Base-by-base conservation (phyloP, 805 yeast genomes). In the Zygoascus tannicola region DNA sequence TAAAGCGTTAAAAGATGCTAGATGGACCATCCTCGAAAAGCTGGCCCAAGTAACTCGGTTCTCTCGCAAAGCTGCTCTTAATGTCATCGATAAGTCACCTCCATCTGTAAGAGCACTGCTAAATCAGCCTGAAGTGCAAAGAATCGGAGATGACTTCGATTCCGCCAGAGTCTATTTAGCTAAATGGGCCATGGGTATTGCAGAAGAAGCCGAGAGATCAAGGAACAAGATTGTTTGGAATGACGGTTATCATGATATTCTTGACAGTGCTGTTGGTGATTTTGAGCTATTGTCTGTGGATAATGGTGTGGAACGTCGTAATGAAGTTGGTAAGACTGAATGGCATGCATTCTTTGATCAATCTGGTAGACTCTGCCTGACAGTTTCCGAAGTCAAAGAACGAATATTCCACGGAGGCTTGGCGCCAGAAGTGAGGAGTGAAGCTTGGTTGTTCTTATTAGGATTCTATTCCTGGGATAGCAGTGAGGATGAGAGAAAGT, bases 121-220 rank as follows among this genome's bases (percentile, higher is more conserved):
- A 35, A 73, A 69, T 44, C 79, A 80, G 50, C 92, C 95, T 0
- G 94, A 85, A 54, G 94, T 90, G 10, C 74, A 72, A 54, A 76
- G 73, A 44, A 75, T 90, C 21, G 85, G 92, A 46, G 84, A 85
- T 50, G 97, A 90, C 50, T 92, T 88, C 58, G 97, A 88, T 57
- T 79, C 90, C 41, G 97, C 97, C 0, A 74, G 88, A 43, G 82
- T 87, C 3, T 90, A 86, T 60, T 68, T 90, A 47, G 97, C 97
- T 3, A 88, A 87, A 65, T 92, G 97, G 97, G 97, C 97, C 0
- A 73, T 85, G 53, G 85, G 85, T 22, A 92, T 92, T 7, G 92
- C 90, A 54, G 88, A 87, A 54, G 94, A 90, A 60, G 92, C 95
- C 1, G 87, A 78, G 52, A 74, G 76, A 44, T 62, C 69, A 54